phyloP scores from a whole-genome alignment of 1,139 yeast species.

The Sugiyamaella paludigena region DNA sequence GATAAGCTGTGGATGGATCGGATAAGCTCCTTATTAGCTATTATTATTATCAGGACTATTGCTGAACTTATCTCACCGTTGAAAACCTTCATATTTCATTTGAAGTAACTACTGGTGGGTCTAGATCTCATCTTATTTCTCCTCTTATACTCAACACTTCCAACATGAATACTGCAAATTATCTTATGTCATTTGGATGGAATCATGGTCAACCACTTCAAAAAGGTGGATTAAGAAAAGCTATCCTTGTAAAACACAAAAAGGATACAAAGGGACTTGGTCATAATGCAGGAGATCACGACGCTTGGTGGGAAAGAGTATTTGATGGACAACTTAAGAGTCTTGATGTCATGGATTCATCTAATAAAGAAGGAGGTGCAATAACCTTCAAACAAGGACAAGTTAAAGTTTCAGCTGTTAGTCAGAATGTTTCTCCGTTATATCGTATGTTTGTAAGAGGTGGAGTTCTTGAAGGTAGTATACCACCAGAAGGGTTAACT shows the following conservation, averaged over 20 bases:
- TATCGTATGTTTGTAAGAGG: conserved; percentile 77
- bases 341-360: conserved; percentile 53
- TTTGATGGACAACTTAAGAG: conserved; percentile 90
- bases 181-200: conserved; percentile 85
- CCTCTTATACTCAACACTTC: too few relatives aligned
- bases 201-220: conserved; percentile 80
- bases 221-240: conserved; percentile 77
- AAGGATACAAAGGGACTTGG: conserved; percentile 89
- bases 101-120: too few relatives aligned
- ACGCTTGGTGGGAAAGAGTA: conserved; percentile 95
- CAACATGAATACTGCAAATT: conserved; percentile 69
- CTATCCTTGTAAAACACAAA: conserved; percentile 86
- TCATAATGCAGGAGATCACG: conserved; percentile 64
- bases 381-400: conserved; percentile 40
- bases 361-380: conserved; percentile 28
- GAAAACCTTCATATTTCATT: too few relatives aligned
- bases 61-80: too few relatives aligned
- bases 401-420: conserved; percentile 35
- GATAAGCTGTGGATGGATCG: too few relatives aligned
- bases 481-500: conserved; percentile 30
- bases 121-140: too few relatives aligned
- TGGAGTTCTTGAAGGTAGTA: conserved; percentile 77
- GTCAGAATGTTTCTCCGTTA: conserved; percentile 43
- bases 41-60: too few relatives aligned
- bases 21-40: too few relatives aligned